Evolutionary conservation across 23 red algal genomes (phyloP), one percentile per base, ranked within the genome.

Genomic region (Gracilaria domingensis): DNA sequence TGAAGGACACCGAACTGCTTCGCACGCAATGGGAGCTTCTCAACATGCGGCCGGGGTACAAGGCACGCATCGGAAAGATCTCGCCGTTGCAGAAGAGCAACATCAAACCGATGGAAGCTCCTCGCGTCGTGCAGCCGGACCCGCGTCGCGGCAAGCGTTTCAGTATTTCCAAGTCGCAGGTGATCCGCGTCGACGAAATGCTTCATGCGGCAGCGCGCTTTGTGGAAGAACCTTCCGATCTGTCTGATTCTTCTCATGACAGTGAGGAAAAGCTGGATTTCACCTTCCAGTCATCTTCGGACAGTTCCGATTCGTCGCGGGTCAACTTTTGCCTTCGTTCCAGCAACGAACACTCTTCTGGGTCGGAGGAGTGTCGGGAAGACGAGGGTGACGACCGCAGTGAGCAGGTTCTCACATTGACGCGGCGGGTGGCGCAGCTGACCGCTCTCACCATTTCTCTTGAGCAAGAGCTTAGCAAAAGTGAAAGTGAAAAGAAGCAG

Each of bases 321-420:
- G 6, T 77, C 21, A 77, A 77, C 42, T 77, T 77, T 77, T 51
- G 72, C 25, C n/a, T 77, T 12, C 30, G 38, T 0, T 77, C 72
- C 5, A 45, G 42, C 42, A 45, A 11, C n/a, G 72, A 77, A 5
- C 34, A 77, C 20, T 12, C 28, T 18, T 18, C 23, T 11, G 21
- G 5, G 29, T 48, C 39, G 23, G 18, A 77, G 1, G 72, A 77
- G 23, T 26, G 8, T 32, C 42, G 42, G 42, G 5, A 45, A 45
- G 42, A 45, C 4, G 42, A 45, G 42, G 42, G 42, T 45, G 42
- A 45, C 42, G 42, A 45, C 11, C 5, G 11, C 42, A 45, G 42
- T 45, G 42, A 45, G 11, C 42, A 45, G 11, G 11, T 45, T 45
- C 5, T 45, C 5, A 45, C 11, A 11, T 45, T 11, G 42, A 45